These are phyloP conservation scores for Apophysomyces sp. DNA, from an alignment of 371 early-diverging fungal species.

Conservation along the genomic window DNA sequence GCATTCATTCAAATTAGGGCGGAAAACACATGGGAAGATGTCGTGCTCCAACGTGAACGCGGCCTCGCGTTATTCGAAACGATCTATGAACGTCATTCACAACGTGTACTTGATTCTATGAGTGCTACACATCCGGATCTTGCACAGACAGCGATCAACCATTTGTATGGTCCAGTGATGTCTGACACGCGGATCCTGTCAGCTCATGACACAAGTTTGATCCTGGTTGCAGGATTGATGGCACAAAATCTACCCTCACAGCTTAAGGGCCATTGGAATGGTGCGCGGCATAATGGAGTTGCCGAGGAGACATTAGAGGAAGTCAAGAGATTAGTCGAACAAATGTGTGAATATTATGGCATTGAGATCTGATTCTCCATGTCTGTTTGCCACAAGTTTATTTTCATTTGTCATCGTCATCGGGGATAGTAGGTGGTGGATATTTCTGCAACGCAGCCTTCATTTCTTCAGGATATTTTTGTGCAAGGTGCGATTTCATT, in stretches of 20 bases:
- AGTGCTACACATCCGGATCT: conserved; percentile 29
- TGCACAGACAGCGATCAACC: conserved; percentile 36
- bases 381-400: too few species aligned
- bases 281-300: conserved; percentile 37
- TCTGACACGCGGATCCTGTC: conserved; percentile 23
- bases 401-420: conserved; percentile 19
- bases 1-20: conserved; percentile 1
- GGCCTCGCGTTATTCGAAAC: conserved; percentile 33
- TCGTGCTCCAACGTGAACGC: conserved; percentile 62
- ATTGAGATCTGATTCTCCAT: too few species aligned
- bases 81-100: conserved; percentile 32
- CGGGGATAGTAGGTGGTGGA: conserved; percentile 24
- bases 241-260: conserved; percentile 30
- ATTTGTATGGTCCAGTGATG: conserved; percentile 34
- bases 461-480: conserved; percentile 39
- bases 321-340: conserved; percentile 8
- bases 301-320: conserved; percentile 18
- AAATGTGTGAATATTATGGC: too few species aligned
- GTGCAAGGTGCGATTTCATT: conserved; percentile 31
- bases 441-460: conserved; percentile 20
- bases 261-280: conserved; percentile 31
- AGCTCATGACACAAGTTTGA: conserved; percentile 34
- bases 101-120: conserved; percentile 30
- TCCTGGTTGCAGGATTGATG: conserved; percentile 27
- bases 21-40: conserved; percentile 78